Evolutionary conservation across 805 yeast species (phyloP).

Genomic region (Starmerella bombi): DNA sequence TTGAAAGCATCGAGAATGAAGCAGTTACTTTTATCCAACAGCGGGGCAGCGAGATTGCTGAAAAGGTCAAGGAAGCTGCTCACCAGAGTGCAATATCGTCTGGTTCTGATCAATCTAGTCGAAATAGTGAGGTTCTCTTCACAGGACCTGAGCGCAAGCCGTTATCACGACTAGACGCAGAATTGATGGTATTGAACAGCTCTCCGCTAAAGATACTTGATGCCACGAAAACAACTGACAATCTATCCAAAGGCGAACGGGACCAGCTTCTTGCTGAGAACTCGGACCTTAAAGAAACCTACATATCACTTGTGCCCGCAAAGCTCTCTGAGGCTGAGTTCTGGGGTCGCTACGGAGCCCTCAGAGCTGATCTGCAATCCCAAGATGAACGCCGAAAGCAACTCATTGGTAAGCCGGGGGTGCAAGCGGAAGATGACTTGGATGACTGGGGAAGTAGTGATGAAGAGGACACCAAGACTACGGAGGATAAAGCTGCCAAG

Average conservation of each 20-base stretch:
- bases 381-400: conserved; percentile 57
- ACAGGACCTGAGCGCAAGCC: conserved; percentile 27
- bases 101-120: conserved; percentile 12
- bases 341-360: conserved; percentile 60
- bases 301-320: conserved; percentile 56
- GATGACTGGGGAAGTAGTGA: conserved; percentile 35
- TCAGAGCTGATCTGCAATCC: conserved; percentile 39
- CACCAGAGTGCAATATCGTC: conserved; percentile 20
- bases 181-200: conserved; percentile 41
- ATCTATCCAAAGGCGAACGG: conserved; percentile 32
- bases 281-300: conserved; percentile 40
- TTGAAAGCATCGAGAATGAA: conserved; percentile 58
- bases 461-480: too few relatives aligned
- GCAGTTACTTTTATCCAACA: conserved; percentile 50
- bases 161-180: conserved; percentile 50
- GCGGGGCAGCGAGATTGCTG: conserved; percentile 36
- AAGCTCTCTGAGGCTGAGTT: conserved; percentile 45
- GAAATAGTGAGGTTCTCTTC: conserved; percentile 31
- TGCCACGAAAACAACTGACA: conserved; percentile 22
- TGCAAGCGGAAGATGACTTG: conserved; percentile 25
- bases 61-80: conserved; percentile 35
- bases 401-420: conserved; percentile 36
- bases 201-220: conserved; percentile 35
- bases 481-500: too few relatives aligned
- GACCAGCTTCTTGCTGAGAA: conserved; percentile 34